These are phyloP conservation scores for Rhizopogon salebrosus DNA, from an alignment of 768 basidiomycete species.

Conservation along the genomic window DNA sequence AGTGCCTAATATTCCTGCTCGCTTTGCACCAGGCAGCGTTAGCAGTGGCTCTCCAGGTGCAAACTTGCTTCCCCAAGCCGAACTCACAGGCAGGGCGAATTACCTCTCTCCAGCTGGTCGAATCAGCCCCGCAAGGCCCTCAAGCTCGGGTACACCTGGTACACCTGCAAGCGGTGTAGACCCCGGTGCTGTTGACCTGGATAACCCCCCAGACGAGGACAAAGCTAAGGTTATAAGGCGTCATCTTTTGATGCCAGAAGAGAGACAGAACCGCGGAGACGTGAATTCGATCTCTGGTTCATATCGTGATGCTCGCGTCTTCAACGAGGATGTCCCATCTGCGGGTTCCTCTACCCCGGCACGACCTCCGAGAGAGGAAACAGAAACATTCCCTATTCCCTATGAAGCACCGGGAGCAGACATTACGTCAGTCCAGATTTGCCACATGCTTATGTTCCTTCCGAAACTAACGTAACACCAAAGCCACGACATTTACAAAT, in stretches of 20 bases:
- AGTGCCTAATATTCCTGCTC: constrained; percentile 45
- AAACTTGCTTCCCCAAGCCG: constrained; percentile 6
- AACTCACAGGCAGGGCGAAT: constrained; percentile 11
- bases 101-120: constrained; percentile 29
- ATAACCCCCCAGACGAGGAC: constrained; percentile 72
- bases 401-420: constrained; percentile 87
- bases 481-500: constrained; percentile 93
- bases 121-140: constrained; percentile 32
- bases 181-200: constrained; percentile 35
- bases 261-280: constrained; percentile 32
- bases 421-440: constrained; percentile 67
- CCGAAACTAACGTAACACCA: constrained; percentile 10
- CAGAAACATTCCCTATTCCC: constrained; percentile 81
- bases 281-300: constrained; percentile 17
- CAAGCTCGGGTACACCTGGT: constrained; percentile 20
- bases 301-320: constrained; percentile 15
- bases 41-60: constrained; percentile 11
- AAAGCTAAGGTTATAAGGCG: constrained; percentile 76
- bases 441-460: constrained; percentile 5
- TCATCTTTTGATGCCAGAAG: constrained; percentile 75
- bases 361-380: constrained; percentile 37
- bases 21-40: constrained; percentile 44
- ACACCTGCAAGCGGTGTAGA: constrained; percentile 26
- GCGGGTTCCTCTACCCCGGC: constrained; percentile 21
- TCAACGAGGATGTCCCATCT: constrained; percentile 13